phyloP scores from a whole-genome alignment of 495 filamentous ascomycete species.

The Neurospora sp. region DNA sequence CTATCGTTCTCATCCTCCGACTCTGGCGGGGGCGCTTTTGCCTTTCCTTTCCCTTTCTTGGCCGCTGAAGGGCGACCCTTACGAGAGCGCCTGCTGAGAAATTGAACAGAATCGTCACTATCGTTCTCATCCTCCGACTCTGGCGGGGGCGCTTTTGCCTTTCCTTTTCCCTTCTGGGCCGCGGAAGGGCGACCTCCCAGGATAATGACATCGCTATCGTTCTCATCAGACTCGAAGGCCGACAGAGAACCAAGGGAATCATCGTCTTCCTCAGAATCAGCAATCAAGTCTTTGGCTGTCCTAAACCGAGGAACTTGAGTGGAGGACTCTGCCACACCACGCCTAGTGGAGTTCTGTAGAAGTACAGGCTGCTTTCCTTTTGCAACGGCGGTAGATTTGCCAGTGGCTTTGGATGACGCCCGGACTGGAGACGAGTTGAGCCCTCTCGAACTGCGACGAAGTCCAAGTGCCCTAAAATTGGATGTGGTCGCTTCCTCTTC shows the following conservation, averaged over 20 bases:
- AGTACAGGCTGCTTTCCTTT: not conserved
- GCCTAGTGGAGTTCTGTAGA: not conserved
- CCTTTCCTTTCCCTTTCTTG: not conserved
- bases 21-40: not conserved
- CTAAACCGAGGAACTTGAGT: not conserved
- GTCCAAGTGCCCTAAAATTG: not conserved
- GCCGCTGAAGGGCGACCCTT: not conserved
- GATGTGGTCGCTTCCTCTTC: not conserved
- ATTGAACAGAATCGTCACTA: constrained; percentile 5
- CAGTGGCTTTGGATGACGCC: not conserved
- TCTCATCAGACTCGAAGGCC: constrained; percentile 1
- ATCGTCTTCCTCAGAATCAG: constrained; percentile 8
- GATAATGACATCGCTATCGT: not conserved
- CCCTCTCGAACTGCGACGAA: constrained; percentile 6
- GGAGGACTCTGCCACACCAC: not conserved
- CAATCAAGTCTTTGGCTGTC: not conserved
- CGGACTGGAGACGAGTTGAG: not conserved
- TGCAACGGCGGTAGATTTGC: not conserved
- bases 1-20: constrained; percentile 2
- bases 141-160: not conserved
- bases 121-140: constrained; percentile 3
- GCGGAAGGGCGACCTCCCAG: not conserved
- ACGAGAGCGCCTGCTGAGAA: not conserved
- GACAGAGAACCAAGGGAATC: not conserved
- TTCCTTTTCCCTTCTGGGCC: not conserved